These are phyloP conservation scores for Chlamydomonas applanata DNA, from an alignment of 139 green algal species.

Conservation along the genomic window DNA sequence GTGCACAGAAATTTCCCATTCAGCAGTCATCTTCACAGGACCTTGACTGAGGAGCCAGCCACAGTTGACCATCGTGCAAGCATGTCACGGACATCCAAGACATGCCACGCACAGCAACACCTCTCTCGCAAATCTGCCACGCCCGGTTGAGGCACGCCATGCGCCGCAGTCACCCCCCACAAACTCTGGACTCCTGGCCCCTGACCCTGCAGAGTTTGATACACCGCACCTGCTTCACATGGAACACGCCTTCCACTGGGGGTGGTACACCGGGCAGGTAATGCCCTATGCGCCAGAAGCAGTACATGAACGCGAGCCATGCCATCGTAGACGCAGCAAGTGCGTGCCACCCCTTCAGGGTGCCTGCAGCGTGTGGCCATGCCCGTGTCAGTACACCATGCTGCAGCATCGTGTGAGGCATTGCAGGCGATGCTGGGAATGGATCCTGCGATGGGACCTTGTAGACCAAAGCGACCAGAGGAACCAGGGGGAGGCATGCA, in stretches of 20 bases:
- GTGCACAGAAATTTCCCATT: too few species aligned
- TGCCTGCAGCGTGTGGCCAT: not conserved
- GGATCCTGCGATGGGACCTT: too few species aligned
- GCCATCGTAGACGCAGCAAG: constrained; percentile 13
- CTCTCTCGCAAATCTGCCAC: too few species aligned
- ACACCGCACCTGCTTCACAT: constrained; percentile 36
- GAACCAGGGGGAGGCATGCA: not conserved
- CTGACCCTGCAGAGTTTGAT: too few species aligned
- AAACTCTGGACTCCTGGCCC: too few species aligned
- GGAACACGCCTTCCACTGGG: constrained; percentile 20
- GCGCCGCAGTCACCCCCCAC: too few species aligned
- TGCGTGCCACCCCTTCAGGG: constrained; percentile 25
- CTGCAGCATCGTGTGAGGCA: not conserved
- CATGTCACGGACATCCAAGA: too few species aligned
- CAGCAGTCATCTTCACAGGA: too few species aligned
- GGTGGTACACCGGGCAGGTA: constrained; percentile 63
- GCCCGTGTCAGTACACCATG: not conserved
- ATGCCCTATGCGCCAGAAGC: constrained; percentile 72
- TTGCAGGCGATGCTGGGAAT: not conserved
- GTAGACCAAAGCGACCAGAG: not conserved
- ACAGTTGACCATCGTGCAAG: too few species aligned
- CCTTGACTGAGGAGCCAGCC: too few species aligned
- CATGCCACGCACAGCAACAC: too few species aligned
- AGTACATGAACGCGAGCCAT: constrained; percentile 55
- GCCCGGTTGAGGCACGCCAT: too few species aligned